A percentile compares a stretch with the other conserved stretches of the same genome.
These are phyloP conservation scores for Aspergillus carlsbadensis DNA, from an alignment of 495 filamentous ascomycete genomes.

Conservation along the genomic window DNA sequence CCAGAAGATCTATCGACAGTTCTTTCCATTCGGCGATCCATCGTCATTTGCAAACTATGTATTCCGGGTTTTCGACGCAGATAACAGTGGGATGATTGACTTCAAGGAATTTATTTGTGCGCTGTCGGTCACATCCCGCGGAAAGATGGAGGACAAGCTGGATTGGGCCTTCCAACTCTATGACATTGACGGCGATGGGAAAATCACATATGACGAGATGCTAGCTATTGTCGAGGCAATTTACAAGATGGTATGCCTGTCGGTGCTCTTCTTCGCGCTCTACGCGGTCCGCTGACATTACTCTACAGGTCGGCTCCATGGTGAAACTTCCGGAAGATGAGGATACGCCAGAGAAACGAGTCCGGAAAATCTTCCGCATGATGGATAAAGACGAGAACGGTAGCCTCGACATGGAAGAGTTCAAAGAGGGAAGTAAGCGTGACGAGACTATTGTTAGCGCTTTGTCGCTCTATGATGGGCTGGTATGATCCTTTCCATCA, in stretches of 20 bases:
- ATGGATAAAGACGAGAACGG: constrained; percentile 99
- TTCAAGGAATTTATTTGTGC: constrained; percentile 99
- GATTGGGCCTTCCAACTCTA: constrained; percentile 99
- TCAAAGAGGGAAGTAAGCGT: constrained; percentile 97
- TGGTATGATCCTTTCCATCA: constrained; percentile 59
- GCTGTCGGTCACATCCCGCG: constrained; percentile 91
- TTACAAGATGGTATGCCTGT: constrained; percentile 87
- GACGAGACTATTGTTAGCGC: constrained; percentile 99
- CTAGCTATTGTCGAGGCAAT: constrained; percentile 97
- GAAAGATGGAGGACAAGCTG: constrained; percentile 98
- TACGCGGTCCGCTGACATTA: constrained; percentile 12
- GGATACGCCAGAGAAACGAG: constrained; percentile 97
- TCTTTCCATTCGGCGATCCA: constrained; percentile 98
- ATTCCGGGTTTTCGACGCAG: constrained; percentile 97
- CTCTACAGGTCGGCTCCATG: constrained; percentile 87
- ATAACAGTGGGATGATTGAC: constrained; percentile 96
- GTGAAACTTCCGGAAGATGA: constrained; percentile 98
- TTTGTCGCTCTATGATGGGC: constrained; percentile 90
- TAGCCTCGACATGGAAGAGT: constrained; percentile 89
- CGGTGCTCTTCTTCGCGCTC: background rate
- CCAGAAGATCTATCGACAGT: constrained; percentile 99
- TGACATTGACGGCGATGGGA: constrained; percentile 97
- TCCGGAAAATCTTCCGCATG: constrained; percentile 98
- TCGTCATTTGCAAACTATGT: constrained; percentile 98
- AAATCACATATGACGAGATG: constrained; percentile 99